These are phyloP conservation scores for Kalaharituber pfeilii DNA, from an alignment of 2,329 filamentous ascomycete genomes.

Conservation along the genomic window DNA sequence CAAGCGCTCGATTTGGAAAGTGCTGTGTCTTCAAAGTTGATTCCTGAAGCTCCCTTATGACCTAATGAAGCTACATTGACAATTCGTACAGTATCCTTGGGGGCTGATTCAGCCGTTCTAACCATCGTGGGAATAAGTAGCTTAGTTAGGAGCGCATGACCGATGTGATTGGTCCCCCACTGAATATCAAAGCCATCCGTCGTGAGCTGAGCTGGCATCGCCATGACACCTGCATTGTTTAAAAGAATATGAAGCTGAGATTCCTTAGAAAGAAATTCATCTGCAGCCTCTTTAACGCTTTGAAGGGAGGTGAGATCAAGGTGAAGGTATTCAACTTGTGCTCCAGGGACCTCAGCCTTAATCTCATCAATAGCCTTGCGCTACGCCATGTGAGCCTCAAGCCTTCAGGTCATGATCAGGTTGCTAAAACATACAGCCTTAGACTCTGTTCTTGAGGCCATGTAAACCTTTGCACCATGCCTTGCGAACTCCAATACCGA, in stretches of 20 bases:
- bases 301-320: slow-evolving; percentile 20
- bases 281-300: slow-evolving; percentile 10
- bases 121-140: slow-evolving; percentile 31
- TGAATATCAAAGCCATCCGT: slow-evolving; percentile 24
- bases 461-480: slow-evolving; percentile 31
- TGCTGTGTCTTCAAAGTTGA: neutral
- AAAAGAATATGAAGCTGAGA: slow-evolving; percentile 20
- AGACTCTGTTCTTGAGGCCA: slow-evolving; percentile 29
- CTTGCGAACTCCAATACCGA: slow-evolving; percentile 12
- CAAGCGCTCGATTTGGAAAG: neutral
- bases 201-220: slow-evolving; percentile 12
- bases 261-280: slow-evolving; percentile 16
- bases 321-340: slow-evolving; percentile 15
- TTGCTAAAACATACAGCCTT: slow-evolving; percentile 24
- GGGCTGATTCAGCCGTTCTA: slow-evolving; percentile 23
- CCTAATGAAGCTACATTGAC: slow-evolving; percentile 31
- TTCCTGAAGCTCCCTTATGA: slow-evolving; percentile 22
- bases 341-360: slow-evolving; percentile 18
- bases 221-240: slow-evolving; percentile 27
- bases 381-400: neutral
- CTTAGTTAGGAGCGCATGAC: slow-evolving; percentile 34
- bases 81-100: slow-evolving; percentile 26
- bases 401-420: neutral
- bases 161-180: slow-evolving; percentile 35
- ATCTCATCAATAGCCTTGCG: slow-evolving; percentile 28